Conservation (phyloP, 2,329 filamentous ascomycete species). For the Leptographium procerum region DNA sequence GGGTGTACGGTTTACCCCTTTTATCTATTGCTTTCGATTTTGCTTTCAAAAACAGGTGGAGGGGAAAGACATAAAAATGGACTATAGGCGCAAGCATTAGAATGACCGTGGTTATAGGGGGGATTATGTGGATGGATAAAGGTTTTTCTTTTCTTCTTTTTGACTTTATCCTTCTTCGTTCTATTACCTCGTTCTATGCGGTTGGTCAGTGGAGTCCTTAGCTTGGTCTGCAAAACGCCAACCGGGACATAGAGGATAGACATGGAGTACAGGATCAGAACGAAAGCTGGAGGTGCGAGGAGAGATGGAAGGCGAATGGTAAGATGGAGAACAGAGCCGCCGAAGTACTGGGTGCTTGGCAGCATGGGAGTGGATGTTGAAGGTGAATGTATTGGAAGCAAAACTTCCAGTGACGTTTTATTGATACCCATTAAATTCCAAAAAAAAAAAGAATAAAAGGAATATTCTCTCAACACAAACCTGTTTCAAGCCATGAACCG, state of each 20-base stretch:
- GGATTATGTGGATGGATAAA: background rate
- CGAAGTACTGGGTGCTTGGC: background rate
- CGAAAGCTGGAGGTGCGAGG: background rate
- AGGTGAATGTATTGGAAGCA: background rate
- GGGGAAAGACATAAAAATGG: conserved; percentile 5
- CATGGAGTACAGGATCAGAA: background rate
- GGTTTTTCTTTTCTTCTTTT: background rate
- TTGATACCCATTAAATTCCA: conserved; percentile 4
- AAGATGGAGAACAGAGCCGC: background rate
- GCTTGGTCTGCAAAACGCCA: background rate
- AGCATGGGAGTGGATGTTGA: background rate
- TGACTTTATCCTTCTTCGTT: background rate
- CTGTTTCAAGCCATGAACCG: background rate
- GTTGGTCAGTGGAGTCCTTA: background rate
- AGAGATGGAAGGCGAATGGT: background rate
- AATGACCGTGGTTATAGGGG: background rate
- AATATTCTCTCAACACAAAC: background rate
- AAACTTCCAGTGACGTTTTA: background rate
- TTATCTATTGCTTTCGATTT: background rate
- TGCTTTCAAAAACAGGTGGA: background rate
- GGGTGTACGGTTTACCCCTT: background rate
- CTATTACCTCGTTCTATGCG: background rate
- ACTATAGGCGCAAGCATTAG: conserved; percentile 7
- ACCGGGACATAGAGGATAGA: conserved; percentile 8
- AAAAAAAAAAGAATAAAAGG: conserved; percentile 1